Conservation (phyloP, 306 rosid species). For the Calophaca sinica region DNA sequence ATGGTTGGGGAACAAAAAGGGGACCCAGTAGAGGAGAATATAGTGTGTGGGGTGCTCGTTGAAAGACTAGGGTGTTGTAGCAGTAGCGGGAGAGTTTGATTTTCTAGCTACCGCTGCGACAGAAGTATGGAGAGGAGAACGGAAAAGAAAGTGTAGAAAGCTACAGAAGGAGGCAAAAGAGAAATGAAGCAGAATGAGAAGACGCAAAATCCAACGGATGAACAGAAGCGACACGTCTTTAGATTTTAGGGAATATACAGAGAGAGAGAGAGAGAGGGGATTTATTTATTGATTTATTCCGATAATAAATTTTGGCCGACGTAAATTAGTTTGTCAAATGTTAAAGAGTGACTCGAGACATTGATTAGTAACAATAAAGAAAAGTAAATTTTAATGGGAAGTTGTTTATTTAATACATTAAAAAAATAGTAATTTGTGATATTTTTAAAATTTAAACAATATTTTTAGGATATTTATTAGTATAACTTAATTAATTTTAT, state of each 20-base stretch:
- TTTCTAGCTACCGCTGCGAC: slow-evolving; percentile 42
- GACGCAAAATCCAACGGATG: slow-evolving; percentile 51
- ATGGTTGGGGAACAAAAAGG: slow-evolving; percentile 54
- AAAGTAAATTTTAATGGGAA: too few species aligned
- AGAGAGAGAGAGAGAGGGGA: not conserved
- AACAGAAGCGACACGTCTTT: slow-evolving; percentile 50
- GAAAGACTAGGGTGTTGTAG: slow-evolving; percentile 40
- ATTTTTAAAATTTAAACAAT: too few species aligned
- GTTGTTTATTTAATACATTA: too few species aligned
- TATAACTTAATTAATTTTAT: too few species aligned
- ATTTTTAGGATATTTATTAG: too few species aligned
- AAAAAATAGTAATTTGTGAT: too few species aligned
- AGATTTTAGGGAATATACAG: slow-evolving; percentile 32
- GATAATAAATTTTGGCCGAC: too few species aligned
- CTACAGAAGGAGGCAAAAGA: slow-evolving; percentile 10
- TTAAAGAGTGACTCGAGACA: too few species aligned
- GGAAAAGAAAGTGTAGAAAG: slow-evolving; percentile 43
- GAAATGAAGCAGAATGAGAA: slow-evolving; percentile 34
- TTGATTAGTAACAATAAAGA: too few species aligned
- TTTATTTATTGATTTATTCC: too few species aligned
- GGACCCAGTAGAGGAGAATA: slow-evolving; percentile 32
- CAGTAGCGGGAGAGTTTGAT: slow-evolving; percentile 47
- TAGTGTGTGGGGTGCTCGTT: slow-evolving; percentile 30
- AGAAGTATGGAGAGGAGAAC: slow-evolving; percentile 43
- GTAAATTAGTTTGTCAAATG: too few species aligned